These are phyloP conservation scores for Aspergillus olivimuriae DNA, from an alignment of 495 filamentous ascomycete genomes.

Conservation along the genomic window DNA sequence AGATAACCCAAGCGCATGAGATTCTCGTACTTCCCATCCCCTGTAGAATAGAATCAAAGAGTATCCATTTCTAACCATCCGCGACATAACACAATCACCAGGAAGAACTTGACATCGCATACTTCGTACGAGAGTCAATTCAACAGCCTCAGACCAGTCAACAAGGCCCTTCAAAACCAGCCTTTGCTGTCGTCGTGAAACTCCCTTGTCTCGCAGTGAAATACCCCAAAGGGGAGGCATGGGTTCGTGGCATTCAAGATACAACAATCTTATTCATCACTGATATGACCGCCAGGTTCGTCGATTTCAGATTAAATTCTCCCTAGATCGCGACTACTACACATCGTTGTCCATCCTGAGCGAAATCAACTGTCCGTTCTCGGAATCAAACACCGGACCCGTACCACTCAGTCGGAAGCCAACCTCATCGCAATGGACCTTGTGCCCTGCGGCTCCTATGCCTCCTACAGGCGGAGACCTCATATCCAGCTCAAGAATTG, in stretches of 20 bases:
- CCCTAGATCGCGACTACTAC: slow-evolving; percentile 30
- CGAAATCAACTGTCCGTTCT: slow-evolving; percentile 34
- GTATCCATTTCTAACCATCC: neutral
- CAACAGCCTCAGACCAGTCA: slow-evolving; percentile 8
- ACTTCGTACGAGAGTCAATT: slow-evolving; percentile 16
- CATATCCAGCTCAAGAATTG: no score
- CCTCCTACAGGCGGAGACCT: neutral
- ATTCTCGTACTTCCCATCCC: slow-evolving; percentile 21
- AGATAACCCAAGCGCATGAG: slow-evolving; percentile 19
- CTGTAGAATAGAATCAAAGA: neutral
- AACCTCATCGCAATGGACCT: slow-evolving; percentile 28
- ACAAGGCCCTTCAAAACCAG: slow-evolving; percentile 12
- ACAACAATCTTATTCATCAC: neutral
- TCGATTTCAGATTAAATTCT: slow-evolving; percentile 41
- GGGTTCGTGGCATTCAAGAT: slow-evolving; percentile 8
- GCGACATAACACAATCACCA: slow-evolving; percentile 7
- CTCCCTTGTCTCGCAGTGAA: slow-evolving; percentile 38
- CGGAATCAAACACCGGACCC: slow-evolving; percentile 24
- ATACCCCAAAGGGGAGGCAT: slow-evolving; percentile 21
- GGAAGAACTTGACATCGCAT: slow-evolving; percentile 33
- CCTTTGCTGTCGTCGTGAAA: slow-evolving; percentile 38
- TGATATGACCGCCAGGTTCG: slow-evolving; percentile 18
- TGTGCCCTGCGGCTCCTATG: slow-evolving; percentile 8
- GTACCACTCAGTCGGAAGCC: slow-evolving; percentile 12
- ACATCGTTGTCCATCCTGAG: slow-evolving; percentile 30